A percentile compares a stretch with the other conserved stretches of the same genome.
These are phyloP conservation scores for Aurantiochytrium sp. DNA, from an alignment of 108 stramenopile genomes.

Conservation along the genomic window DNA sequence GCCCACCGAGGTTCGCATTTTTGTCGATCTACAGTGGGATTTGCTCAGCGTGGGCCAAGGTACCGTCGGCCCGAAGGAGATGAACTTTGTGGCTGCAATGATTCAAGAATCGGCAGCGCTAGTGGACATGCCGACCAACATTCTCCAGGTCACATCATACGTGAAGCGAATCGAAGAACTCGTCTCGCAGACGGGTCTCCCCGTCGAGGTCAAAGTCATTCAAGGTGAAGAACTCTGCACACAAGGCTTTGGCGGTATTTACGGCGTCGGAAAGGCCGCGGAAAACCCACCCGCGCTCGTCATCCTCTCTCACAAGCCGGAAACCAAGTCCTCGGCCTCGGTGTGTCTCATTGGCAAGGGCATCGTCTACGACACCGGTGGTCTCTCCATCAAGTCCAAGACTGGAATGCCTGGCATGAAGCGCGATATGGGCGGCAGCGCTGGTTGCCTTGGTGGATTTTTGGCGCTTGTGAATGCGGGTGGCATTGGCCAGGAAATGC, in stretches of 20 bases:
- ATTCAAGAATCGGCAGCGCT: constrained; percentile 56
- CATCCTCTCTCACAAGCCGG: constrained; percentile 52
- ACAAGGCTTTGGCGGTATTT: constrained; percentile 67
- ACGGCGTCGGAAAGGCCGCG: constrained; percentile 75
- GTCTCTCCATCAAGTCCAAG: constrained; percentile 62
- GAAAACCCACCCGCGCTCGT: constrained; percentile 67
- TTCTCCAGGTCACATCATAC: constrained; percentile 57
- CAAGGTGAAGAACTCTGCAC: constrained; percentile 62
- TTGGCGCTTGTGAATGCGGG: constrained; percentile 22
- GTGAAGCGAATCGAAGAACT: constrained; percentile 42
- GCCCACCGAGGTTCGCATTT: constrained; percentile 25
- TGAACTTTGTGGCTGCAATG: not conserved
- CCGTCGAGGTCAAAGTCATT: constrained; percentile 57
- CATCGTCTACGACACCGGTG: constrained; percentile 80
- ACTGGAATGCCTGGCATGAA: constrained; percentile 83
- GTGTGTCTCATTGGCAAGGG: constrained; percentile 74
- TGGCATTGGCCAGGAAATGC: constrained; percentile 33
- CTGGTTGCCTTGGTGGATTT: constrained; percentile 71
- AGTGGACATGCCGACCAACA: constrained; percentile 66
- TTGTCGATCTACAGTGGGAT: constrained; percentile 19
- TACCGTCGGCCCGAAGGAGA: constrained; percentile 28
- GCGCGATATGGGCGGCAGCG: constrained; percentile 72
- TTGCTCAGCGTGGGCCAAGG: constrained; percentile 34
- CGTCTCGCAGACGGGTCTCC: not conserved
- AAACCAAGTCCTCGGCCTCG: constrained; percentile 19